Percentiles rank a stretch among this genome's conserved stretches.
Conservation (phyloP, 305 asterid genomes). For the Fraxinus albicans region DNA sequence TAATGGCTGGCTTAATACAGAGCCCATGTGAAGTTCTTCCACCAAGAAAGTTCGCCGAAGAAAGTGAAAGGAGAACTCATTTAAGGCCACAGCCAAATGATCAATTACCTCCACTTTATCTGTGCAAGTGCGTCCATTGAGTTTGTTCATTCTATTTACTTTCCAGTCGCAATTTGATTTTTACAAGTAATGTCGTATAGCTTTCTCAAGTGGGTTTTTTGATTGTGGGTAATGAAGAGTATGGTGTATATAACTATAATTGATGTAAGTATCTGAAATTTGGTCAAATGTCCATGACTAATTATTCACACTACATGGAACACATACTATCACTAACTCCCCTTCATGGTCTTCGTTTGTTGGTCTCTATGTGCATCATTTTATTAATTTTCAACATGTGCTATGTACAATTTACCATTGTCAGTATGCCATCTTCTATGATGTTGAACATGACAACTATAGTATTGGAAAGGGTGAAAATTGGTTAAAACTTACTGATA, state of each 20-base stretch:
- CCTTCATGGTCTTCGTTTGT: background rate
- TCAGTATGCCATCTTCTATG: background rate
- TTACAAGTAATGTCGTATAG: background rate
- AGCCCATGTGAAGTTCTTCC: slow-evolving; percentile 86
- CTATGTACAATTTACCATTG: background rate
- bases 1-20: slow-evolving; percentile 72
- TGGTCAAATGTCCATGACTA: background rate
- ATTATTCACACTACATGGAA: background rate
- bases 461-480: background rate
- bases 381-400: background rate
- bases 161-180: slow-evolving; percentile 9
- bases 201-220: background rate
- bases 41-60: slow-evolving; percentile 74
- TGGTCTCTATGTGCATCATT: background rate
- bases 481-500: background rate
- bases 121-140: slow-evolving; percentile 79
- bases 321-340: background rate
- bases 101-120: slow-evolving; percentile 56
- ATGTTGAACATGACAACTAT: background rate
- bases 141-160: slow-evolving; percentile 1
- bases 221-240: background rate
- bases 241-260: background rate
- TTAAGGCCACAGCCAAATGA: slow-evolving; percentile 38
- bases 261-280: background rate
- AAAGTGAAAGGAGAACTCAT: slow-evolving; percentile 59